Base-by-base conservation (phyloP, 805 yeast genomes). In the Candida pseudofarinosa region DNA sequence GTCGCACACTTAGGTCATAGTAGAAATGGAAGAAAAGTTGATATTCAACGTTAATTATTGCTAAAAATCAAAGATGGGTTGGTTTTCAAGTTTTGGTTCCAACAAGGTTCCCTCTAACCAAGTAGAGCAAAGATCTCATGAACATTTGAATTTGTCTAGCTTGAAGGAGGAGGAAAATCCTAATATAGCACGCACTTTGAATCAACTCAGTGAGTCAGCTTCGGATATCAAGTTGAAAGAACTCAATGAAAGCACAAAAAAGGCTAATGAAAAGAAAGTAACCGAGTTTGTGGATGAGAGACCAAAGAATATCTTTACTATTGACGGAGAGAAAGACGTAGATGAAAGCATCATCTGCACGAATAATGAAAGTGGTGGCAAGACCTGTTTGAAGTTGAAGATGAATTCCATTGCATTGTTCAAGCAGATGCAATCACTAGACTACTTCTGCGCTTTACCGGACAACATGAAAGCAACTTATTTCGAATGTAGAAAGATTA, bases 361-460 rank as follows among this genome's bases (percentile, higher is more conserved):
- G 46, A 57, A 54, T 46, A 70, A 67, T 47, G 66, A 54, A 8
- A 49, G 54, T 28, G 76, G 76, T 6, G 76, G 77, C 19, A 71
- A 74, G 48, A 72, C 77, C 3, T 75, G 80, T 49, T 55, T 74
- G 42, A 72, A 71, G 45, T 57, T 75, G 38, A 61, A 58, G 28
- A 56, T 60, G 32, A 65, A 67, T 39, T 69, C 71, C 18, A 58
- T 74, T 20, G 62, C 68, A 33, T 56, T 75, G 42, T 75, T 75
- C 61, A 72, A 65, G 44, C 67, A 65, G 18, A 74, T 75, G 79
- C 80, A 75, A 45, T 63, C 60, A 17, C 59, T 69, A 54, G 76
- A 72, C 34, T 75, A 71, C 53, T 74, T 73, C 49, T 75, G 80
- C 49, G 71, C 77, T 1, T 62, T 74, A 33, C 77, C 79, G 4